Conservation (phyloP, 2,329 filamentous ascomycete genomes). For the Scortechinia acanthostroma region DNA sequence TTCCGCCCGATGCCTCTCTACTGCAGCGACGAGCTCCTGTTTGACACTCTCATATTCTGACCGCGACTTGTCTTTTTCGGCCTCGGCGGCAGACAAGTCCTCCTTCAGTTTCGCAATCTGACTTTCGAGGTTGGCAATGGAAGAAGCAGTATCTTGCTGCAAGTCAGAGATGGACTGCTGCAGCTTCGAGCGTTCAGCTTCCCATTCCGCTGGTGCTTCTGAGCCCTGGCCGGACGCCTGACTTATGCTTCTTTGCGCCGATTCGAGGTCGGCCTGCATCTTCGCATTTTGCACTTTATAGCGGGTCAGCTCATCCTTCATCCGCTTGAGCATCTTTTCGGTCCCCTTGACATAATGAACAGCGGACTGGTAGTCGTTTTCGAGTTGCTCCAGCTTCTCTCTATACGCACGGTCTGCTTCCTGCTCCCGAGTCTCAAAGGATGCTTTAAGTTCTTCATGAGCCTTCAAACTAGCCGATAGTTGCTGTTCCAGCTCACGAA, state of each 20-base stretch:
- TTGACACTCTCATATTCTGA: slow-evolving; percentile 42
- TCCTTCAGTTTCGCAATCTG: slow-evolving; percentile 62
- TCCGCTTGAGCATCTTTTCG: slow-evolving; percentile 97
- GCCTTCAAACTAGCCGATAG: slow-evolving; percentile 69
- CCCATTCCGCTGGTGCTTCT: slow-evolving; percentile 22
- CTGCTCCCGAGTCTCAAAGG: slow-evolving; percentile 45
- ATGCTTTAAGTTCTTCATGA: slow-evolving; percentile 77
- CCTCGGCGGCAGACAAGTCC: slow-evolving; percentile 59
- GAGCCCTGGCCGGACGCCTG: slow-evolving; percentile 10
- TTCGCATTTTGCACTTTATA: slow-evolving; percentile 82
- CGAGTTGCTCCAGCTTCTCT: slow-evolving; percentile 85
- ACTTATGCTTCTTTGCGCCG: slow-evolving; percentile 46
- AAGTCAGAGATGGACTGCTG: slow-evolving; percentile 66
- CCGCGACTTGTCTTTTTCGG: slow-evolving; percentile 64
- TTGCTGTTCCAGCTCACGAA: slow-evolving; percentile 83
- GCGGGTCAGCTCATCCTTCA: slow-evolving; percentile 92
- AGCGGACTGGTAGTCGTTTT: slow-evolving; percentile 95
- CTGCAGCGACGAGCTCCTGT: slow-evolving; percentile 41
- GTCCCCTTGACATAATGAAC: slow-evolving; percentile 98
- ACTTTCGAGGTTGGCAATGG: slow-evolving; percentile 62
- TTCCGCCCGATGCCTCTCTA: slow-evolving; percentile 43
- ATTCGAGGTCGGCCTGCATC: slow-evolving; percentile 74
- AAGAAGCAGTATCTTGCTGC: slow-evolving; percentile 61
- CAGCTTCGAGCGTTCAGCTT: slow-evolving; percentile 61
- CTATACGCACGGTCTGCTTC: slow-evolving; percentile 81